Evolutionary conservation across 495 filamentous ascomycete species (phyloP).

Genomic region (Trypethelium eluteriae): DNA sequence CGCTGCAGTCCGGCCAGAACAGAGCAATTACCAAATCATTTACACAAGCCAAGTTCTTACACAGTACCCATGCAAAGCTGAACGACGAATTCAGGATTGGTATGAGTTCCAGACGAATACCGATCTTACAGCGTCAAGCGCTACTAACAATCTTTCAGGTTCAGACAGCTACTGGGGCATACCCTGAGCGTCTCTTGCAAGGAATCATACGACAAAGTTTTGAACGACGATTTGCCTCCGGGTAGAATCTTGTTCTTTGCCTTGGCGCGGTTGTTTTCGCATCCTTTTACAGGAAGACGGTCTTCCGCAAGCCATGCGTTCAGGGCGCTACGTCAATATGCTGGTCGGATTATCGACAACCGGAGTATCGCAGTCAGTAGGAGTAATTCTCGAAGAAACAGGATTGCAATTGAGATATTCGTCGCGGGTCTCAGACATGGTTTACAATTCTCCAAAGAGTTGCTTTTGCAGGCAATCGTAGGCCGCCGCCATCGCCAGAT

Average conservation of each 20-base stretch:
- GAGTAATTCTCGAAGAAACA: background rate
- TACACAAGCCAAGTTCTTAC: background rate
- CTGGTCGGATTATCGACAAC: background rate
- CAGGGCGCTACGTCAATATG: background rate
- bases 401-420: conserved; percentile 10
- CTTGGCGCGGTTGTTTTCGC: background rate
- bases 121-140: background rate
- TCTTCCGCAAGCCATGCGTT: background rate
- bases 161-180: background rate
- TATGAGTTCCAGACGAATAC: background rate
- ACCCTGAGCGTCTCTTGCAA: background rate
- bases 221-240: background rate
- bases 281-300: background rate
- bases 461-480: conserved; percentile 15
- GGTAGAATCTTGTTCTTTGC: background rate
- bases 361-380: background rate
- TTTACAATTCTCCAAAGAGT: conserved; percentile 15
- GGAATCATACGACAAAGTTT: no score
- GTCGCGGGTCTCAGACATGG: conserved; percentile 19
- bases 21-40: background rate
- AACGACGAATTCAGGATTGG: background rate
- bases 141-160: background rate
- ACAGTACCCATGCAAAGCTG: conserved; percentile 10
- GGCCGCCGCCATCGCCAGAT: background rate
- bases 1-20: background rate